Percentiles rank a stretch among this genome's conserved stretches.
Evolutionary conservation across 495 filamentous ascomycete genomes (phyloP).

Genomic region (Xylaria nigripes): DNA sequence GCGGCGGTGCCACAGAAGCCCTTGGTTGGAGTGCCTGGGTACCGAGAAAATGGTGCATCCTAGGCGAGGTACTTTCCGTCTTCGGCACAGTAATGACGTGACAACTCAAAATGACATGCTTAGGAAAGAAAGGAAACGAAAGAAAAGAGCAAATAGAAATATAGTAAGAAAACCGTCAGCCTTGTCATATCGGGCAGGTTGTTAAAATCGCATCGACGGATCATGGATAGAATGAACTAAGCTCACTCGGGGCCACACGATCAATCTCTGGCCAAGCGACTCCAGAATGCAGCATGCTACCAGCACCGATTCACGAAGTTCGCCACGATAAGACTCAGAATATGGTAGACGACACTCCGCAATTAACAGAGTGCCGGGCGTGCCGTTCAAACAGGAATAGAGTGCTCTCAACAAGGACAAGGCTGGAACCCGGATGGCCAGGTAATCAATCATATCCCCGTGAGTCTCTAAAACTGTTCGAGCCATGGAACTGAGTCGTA

Average conservation of each 20-base stretch:
- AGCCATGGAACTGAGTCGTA: constrained; percentile 27
- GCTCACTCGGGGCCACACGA: neutral
- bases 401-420: constrained; percentile 15
- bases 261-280: constrained; percentile 18
- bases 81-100: constrained; percentile 1
- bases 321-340: constrained; percentile 21
- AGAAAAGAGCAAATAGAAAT: constrained; percentile 13
- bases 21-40: neutral
- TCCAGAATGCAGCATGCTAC: neutral
- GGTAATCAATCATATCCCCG: constrained; percentile 19
- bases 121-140: constrained; percentile 21
- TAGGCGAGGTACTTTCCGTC: neutral
- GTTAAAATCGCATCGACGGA: constrained; percentile 26
- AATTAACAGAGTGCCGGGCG: constrained; percentile 20
- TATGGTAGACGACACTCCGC: constrained; percentile 19
- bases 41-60: neutral
- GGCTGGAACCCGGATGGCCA: constrained; percentile 5
- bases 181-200: constrained; percentile 16
- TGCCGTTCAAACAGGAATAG: constrained; percentile 27
- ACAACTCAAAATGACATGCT: constrained; percentile 6
- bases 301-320: neutral
- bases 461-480: constrained; percentile 16
- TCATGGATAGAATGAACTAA: constrained; percentile 2
- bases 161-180: constrained; percentile 14
- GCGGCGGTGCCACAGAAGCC: neutral